Base-by-base conservation (phyloP, 345 rosid species). In the Rhizophora mangle region DNA sequence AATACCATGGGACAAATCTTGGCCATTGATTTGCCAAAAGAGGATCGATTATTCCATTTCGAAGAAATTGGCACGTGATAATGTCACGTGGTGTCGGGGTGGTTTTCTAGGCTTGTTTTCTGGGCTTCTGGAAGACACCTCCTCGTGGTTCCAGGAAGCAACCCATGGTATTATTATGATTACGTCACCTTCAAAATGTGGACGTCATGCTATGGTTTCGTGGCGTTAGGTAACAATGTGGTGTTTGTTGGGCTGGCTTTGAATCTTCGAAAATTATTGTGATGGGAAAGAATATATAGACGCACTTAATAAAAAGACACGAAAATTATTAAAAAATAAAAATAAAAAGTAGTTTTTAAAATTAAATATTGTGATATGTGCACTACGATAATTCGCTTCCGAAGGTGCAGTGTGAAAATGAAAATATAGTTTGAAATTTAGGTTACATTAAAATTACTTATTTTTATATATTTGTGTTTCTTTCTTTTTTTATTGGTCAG, bases 1-100 rank as follows among this genome's bases (percentile, higher is more conserved):
- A 67, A 62, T 77, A 81, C 83, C 29, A 39, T 13, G 36, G 39
- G 65, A 60, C 32, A 75, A 65, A 79, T 74, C 66, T 0, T 21
- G 60, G 68, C 84, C 90, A 46, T 81, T 73, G 67, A 75, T 78
- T 26, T 62, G 10, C 10, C 2, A 18, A 54, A 47, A 3, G 2
- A 1, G 1, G 1, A 43, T 4, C 5, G 11, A 15, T 0, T 8
- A 32, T 53, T 31, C 8, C 16, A 64, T 11, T 0, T 16, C 16
- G 4, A 55, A 6, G 15, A 2, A 39, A 58, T 30, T 22, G 32
- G 47, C 73, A 78, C 80, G 68, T 76, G 70, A 56, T 56, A 56
- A 4, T 24, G 49, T 10, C 60, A 56, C 60, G 60, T 24, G 60
- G 60, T 13, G 18, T 11, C 6, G 19, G 31, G 24, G 60, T 24